Evolutionary conservation across 2,329 filamentous ascomycete species (phyloP), one percentile per base, ranked within the genome.

Genomic region (Trichoderma gracile): DNA sequence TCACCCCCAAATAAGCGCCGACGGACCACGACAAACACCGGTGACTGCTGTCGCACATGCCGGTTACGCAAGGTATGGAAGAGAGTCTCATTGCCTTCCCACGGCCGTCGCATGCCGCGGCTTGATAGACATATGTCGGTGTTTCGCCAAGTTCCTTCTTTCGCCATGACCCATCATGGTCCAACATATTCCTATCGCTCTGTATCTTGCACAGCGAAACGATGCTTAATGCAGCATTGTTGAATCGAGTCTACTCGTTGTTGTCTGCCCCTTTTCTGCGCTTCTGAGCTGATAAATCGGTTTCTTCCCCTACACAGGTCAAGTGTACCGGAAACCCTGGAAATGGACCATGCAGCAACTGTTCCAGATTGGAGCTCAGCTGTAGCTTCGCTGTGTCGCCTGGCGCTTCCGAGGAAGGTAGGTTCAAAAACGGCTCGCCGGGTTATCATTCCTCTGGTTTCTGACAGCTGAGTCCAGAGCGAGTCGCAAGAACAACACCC

Each of bases 241-340:
- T 21, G 2, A 15, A 9, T 40, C 38, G 8, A 8, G 15, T 23
- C 30, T 40, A 1, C 12, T 23, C n/a, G 12, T 6, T 54, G 10
- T 40, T 7, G 19, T 54, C 33, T 54, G 17, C n/a, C 15, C 33
- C 12, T 56, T 42, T 63, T 43, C 25, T 19, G 21, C 21, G 30
- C 19, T 27, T 6, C 23, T n/a, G 45, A 6, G 47, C 63, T 65
- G 43, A 65, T 23, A 1, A 8, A 40, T 42, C 15, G 23, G 17
- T 27, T 46, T 49, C 9, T 30, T n/a, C 14, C 38, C 45, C 27
- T 45, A 49, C 14, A 14, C 68, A 80, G 78, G 78, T 80, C n/a
- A 79, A 78, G 73, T 80, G 78, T 63, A 72, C 74, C 6, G 78
- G 77, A 7, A 77, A 76, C 55, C 73, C 74, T 17, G 71, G 71